phyloP scores from a whole-genome alignment of 805 yeast genomes.

The Metschnikowia gelsemii region DNA sequence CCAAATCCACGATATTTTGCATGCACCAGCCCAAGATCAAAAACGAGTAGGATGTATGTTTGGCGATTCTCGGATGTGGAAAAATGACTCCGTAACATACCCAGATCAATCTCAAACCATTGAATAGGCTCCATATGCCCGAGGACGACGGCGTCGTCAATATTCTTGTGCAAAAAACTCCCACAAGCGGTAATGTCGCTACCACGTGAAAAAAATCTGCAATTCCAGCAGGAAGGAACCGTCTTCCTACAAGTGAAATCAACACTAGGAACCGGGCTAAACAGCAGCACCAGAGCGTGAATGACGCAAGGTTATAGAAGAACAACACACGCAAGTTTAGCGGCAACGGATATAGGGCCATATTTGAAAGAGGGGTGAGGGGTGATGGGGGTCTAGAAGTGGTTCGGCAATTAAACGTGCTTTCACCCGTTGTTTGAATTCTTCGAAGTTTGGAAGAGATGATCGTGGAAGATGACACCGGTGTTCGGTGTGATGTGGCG shows the following conservation, averaged over 20 bases:
- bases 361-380: no score
- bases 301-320: slow-evolving; percentile 34
- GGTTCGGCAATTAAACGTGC: background rate
- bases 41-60: slow-evolving; percentile 41
- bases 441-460: background rate
- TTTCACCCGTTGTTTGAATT: background rate
- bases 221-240: slow-evolving; percentile 68
- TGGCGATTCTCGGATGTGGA: slow-evolving; percentile 43
- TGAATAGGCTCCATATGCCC: slow-evolving; percentile 29
- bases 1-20: slow-evolving; percentile 31
- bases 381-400: background rate
- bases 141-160: slow-evolving; percentile 7
- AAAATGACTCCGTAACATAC: slow-evolving; percentile 42
- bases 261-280: slow-evolving; percentile 49
- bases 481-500: no score
- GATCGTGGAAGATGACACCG: no score
- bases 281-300: slow-evolving; percentile 50
- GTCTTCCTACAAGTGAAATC: slow-evolving; percentile 62
- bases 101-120: slow-evolving; percentile 36
- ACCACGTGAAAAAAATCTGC: slow-evolving; percentile 59
- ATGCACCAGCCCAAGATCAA: slow-evolving; percentile 40
- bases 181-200: slow-evolving; percentile 34
- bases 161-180: slow-evolving; percentile 20
- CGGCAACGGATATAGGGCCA: slow-evolving; percentile 42
- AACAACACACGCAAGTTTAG: slow-evolving; percentile 32